These are phyloP conservation scores for Tremella yokohamensis DNA, from an alignment of 768 basidiomycete genomes.

Conservation along the genomic window DNA sequence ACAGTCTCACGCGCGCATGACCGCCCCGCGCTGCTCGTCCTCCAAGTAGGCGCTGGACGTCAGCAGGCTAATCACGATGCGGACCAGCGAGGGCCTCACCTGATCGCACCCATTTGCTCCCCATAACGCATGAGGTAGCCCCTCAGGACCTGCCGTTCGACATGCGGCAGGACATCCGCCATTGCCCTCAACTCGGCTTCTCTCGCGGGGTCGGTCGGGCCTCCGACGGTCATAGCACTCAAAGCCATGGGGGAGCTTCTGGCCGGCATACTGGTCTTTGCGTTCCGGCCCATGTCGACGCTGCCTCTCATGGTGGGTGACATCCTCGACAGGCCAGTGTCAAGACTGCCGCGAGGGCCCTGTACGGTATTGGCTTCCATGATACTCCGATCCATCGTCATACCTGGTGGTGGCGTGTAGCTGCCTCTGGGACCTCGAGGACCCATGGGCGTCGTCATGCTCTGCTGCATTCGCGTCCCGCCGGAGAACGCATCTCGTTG, in stretches of 20 bases:
- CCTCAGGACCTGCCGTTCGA: conserved; percentile 29
- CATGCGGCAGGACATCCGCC: conserved; percentile 43
- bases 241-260: conserved; percentile 4
- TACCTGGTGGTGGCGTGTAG: conserved; percentile 23
- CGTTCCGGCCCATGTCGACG: conserved; percentile 1
- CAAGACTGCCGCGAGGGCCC: conserved; percentile 23
- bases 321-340: conserved; percentile 24
- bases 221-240: background rate
- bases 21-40: conserved; percentile 39
- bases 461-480: background rate
- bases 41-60: conserved; percentile 39
- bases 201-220: conserved; percentile 2
- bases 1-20: conserved; percentile 10
- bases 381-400: background rate
- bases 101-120: conserved; percentile 42
- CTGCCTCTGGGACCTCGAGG: conserved; percentile 31
- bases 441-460: conserved; percentile 23
- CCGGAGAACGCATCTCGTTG: background rate
- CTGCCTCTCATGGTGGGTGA: background rate
- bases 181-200: conserved; percentile 39
- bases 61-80: conserved; percentile 1
- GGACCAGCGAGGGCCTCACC: conserved; percentile 24
- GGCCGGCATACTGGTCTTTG: background rate
- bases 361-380: background rate
- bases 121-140: conserved; percentile 36